These are phyloP conservation scores for Clarireedia paspali DNA, from an alignment of 2,329 filamentous ascomycete species.

Conservation along the genomic window DNA sequence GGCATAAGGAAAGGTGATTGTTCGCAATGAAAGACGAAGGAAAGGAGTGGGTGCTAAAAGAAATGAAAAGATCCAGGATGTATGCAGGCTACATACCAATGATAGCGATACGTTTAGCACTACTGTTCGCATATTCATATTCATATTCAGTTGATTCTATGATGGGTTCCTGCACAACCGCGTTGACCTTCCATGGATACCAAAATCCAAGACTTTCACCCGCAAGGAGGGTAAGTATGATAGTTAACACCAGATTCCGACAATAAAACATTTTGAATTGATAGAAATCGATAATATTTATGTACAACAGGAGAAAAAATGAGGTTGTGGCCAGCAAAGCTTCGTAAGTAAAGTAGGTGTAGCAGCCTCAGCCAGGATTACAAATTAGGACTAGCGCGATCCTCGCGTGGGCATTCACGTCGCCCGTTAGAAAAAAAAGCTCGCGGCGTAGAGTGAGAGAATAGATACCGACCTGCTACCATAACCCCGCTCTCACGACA, in stretches of 20 bases:
- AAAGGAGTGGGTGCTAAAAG: too few relatives aligned
- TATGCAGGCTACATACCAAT: conserved; percentile 24
- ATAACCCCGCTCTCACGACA: conserved; percentile 2
- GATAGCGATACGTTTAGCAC: conserved; percentile 27
- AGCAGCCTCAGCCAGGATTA: background rate
- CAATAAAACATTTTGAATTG: conserved; percentile 20
- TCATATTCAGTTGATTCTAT: conserved; percentile 5
- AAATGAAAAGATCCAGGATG: too few relatives aligned
- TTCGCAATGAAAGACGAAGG: too few relatives aligned
- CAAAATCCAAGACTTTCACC: conserved; percentile 23
- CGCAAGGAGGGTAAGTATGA: conserved; percentile 17
- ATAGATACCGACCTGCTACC: background rate
- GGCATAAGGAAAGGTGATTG: too few relatives aligned
- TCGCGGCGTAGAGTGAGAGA: conserved; percentile 6
- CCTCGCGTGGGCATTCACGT: conserved; percentile 9
- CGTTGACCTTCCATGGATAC: conserved; percentile 22
- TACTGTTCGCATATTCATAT: conserved; percentile 15
- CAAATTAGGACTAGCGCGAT: conserved; percentile 5
- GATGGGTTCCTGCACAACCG: background rate
- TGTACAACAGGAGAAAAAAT: background rate
- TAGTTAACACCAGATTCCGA: conserved; percentile 17
- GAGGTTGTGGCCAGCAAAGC: background rate
- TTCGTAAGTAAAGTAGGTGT: background rate
- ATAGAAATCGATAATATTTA: background rate
- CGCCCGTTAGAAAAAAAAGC: conserved; percentile 8